These are phyloP conservation scores for Pleurotus ostreatus DNA, from an alignment of 768 basidiomycete genomes.

Conservation along the genomic window DNA sequence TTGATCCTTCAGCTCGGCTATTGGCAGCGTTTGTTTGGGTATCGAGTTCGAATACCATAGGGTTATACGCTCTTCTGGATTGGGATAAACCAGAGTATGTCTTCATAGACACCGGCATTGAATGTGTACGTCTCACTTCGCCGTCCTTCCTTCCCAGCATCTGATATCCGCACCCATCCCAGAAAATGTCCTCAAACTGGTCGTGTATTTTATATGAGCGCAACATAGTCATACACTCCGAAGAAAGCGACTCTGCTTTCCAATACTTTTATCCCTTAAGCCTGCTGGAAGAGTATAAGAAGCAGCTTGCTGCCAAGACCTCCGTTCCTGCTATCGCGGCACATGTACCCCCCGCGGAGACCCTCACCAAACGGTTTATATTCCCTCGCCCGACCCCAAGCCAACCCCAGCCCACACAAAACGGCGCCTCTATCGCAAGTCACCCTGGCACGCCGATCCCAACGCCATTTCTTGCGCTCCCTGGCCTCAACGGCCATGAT, in stretches of 20 bases:
- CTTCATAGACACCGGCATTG: conserved; percentile 70
- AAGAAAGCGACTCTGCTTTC: conserved; percentile 59
- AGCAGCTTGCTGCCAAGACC: conserved; percentile 19
- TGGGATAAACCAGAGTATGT: conserved; percentile 66
- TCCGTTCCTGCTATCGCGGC: conserved; percentile 36
- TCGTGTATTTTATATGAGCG: conserved; percentile 65
- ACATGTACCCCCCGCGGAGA: conserved; percentile 38
- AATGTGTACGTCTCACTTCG: conserved; percentile 50
- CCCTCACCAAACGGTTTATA: conserved; percentile 48
- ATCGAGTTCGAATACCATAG: conserved; percentile 47
- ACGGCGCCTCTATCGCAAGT: not conserved
- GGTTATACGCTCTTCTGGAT: conserved; percentile 60
- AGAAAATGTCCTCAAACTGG: conserved; percentile 73
- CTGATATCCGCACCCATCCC: not conserved
- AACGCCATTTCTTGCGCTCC: too few species aligned
- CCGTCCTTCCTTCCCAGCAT: not conserved
- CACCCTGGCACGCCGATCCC: conserved; percentile 6
- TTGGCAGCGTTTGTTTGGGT: conserved; percentile 72
- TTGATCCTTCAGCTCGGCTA: conserved; percentile 58
- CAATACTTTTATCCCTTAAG: conserved; percentile 67
- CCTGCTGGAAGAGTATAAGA: conserved; percentile 30
- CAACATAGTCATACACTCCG: conserved; percentile 71
- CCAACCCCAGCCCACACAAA: not conserved
- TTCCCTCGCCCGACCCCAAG: conserved; percentile 31
- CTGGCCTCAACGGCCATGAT: not conserved